Conservation (phyloP, 2,329 filamentous ascomycete genomes). For the Didymella pomorum region DNA sequence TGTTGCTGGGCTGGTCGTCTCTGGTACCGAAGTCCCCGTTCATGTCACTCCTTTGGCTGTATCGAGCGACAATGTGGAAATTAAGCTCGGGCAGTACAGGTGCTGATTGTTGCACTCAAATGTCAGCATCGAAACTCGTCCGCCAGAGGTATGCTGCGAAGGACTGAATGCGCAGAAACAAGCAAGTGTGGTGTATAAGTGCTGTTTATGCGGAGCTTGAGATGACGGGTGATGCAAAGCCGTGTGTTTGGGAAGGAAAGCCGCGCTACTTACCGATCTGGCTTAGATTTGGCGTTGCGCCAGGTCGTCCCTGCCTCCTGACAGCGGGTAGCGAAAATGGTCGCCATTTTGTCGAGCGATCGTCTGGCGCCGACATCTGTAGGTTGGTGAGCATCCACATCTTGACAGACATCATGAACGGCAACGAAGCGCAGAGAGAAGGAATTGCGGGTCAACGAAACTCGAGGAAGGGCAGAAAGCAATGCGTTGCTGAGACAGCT, state of each 20-base stretch:
- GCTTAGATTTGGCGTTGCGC: constrained; percentile 12
- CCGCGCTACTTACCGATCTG: constrained; percentile 20
- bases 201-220: constrained; percentile 32
- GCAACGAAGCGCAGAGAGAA: constrained; percentile 1
- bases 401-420: neutral
- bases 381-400: constrained; percentile 19
- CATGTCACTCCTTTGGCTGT: constrained; percentile 44
- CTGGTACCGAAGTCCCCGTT: constrained; percentile 32
- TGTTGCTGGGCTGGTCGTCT: constrained; percentile 32
- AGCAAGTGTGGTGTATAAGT: constrained; percentile 20
- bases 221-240: constrained; percentile 28
- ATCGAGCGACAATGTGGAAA: constrained; percentile 23
- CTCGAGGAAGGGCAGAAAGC: constrained; percentile 12
- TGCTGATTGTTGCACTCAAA: constrained; percentile 21
- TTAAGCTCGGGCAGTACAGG: constrained; percentile 34
- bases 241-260: constrained; percentile 31
- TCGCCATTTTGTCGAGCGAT: constrained; percentile 8
- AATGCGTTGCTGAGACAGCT: constrained; percentile 26
- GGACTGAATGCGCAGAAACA: constrained; percentile 14
- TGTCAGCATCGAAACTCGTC: constrained; percentile 32
- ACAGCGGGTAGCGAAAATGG: constrained; percentile 16
- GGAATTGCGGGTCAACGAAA: constrained; percentile 5
- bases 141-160: constrained; percentile 1
- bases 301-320: constrained; percentile 18
- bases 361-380: constrained; percentile 13